phyloP scores from a whole-genome alignment of 768 basidiomycete species.

The Rubroboletus satanas region DNA sequence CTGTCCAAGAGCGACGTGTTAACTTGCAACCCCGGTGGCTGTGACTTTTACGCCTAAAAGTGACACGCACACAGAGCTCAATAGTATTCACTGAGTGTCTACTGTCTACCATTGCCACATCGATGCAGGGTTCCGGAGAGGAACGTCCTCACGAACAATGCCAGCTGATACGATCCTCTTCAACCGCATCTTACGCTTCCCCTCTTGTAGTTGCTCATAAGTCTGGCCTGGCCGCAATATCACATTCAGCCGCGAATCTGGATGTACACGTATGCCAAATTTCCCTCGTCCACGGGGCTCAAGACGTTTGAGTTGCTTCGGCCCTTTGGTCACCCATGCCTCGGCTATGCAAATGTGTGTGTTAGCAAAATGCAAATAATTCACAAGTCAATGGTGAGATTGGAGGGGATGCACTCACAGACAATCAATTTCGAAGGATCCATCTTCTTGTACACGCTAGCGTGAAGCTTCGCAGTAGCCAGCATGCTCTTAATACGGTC shows the following conservation, averaged over 20 bases:
- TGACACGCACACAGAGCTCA: background rate
- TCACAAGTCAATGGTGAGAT: background rate
- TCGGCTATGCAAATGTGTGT: slow-evolving; percentile 53
- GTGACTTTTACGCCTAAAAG: slow-evolving; percentile 10
- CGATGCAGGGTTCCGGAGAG: slow-evolving; percentile 67
- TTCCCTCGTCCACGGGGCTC: slow-evolving; percentile 85
- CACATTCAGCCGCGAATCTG: slow-evolving; percentile 70
- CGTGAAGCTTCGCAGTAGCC: slow-evolving; percentile 82
- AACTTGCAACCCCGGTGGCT: slow-evolving; percentile 2
- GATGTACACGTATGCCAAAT: slow-evolving; percentile 72
- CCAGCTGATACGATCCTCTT: slow-evolving; percentile 78
- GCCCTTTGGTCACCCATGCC: slow-evolving; percentile 91
- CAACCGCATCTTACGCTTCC: slow-evolving; percentile 63
- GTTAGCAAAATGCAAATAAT: background rate
- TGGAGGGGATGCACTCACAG: slow-evolving; percentile 47
- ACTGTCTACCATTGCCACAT: slow-evolving; percentile 69
- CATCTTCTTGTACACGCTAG: slow-evolving; percentile 71
- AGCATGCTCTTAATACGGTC: slow-evolving; percentile 86
- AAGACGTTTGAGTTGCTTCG: slow-evolving; percentile 54
- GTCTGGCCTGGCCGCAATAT: slow-evolving; percentile 81
- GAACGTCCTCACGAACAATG: slow-evolving; percentile 72
- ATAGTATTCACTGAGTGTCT: background rate
- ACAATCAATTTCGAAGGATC: slow-evolving; percentile 71
- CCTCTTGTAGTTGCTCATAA: slow-evolving; percentile 58
- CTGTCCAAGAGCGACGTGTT: slow-evolving; percentile 20